phyloP scores from a whole-genome alignment of 495 filamentous ascomycete genomes.

The Cercophora samala region DNA sequence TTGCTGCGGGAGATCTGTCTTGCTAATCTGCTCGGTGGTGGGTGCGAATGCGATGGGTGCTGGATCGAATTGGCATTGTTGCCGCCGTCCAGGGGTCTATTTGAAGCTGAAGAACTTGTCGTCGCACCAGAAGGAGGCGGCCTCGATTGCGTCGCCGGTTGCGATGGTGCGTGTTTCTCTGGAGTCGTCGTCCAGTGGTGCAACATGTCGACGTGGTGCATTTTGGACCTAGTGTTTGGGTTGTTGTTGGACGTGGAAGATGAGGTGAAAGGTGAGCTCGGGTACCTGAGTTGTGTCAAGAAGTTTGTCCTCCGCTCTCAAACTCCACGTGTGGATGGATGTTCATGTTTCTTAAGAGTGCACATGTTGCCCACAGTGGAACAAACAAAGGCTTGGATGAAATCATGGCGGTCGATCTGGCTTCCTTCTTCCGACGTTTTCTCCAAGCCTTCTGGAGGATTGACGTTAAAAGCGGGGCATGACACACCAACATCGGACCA shows the following conservation, averaged over 20 bases:
- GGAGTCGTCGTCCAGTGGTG: constrained; percentile 17
- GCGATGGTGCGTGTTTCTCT: background rate
- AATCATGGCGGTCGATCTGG: background rate
- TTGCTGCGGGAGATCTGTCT: background rate
- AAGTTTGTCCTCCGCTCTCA: background rate
- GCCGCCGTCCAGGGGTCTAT: background rate
- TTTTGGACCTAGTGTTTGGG: background rate
- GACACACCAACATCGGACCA: background rate
- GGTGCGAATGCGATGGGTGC: background rate
- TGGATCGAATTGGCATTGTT: background rate
- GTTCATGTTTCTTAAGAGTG: background rate
- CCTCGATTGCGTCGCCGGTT: background rate
- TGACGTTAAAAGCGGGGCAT: background rate
- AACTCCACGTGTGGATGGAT: background rate
- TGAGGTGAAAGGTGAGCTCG: no score
- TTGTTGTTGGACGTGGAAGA: background rate
- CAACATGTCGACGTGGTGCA: constrained; percentile 19
- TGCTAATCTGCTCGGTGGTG: background rate
- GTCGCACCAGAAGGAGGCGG: background rate
- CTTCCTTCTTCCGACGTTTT: background rate
- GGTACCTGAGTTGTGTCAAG: background rate
- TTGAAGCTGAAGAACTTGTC: background rate
- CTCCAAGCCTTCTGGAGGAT: background rate
- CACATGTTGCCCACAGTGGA: background rate
- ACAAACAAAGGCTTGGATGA: background rate